A percentile compares a stretch with the other conserved stretches of the same genome.
These are phyloP conservation scores for Setaria viridis DNA, from an alignment of 202 grass and related monocot species.

Conservation along the genomic window DNA sequence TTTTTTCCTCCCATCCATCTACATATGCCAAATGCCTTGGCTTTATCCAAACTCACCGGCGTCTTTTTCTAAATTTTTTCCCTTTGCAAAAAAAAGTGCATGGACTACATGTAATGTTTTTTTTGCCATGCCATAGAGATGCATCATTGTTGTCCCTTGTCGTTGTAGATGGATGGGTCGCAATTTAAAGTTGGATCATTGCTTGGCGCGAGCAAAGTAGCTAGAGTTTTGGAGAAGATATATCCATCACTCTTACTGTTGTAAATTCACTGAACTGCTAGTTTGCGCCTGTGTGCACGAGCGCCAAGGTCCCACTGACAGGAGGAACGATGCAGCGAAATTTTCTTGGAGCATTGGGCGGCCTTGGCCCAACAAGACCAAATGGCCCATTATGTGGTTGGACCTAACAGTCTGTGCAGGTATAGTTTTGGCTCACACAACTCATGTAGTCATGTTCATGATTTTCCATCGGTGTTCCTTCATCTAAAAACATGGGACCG, in stretches of 20 bases:
- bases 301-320: too few relatives aligned
- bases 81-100: not conserved
- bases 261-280: not conserved
- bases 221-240: not conserved
- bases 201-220: too few relatives aligned
- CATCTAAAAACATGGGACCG: too few relatives aligned
- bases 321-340: too few relatives aligned
- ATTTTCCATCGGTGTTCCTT: too few relatives aligned
- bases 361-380: too few relatives aligned
- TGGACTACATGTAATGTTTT: not conserved
- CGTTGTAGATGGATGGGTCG: not conserved
- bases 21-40: conserved; percentile 3
- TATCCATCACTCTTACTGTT: not conserved
- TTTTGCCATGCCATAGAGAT: not conserved
- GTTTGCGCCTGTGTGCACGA: too few relatives aligned
- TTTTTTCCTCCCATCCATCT: not conserved
- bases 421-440: too few relatives aligned
- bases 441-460: too few relatives aligned
- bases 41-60: conserved; percentile 1
- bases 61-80: not conserved
- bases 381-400: too few relatives aligned
- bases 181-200: not conserved
- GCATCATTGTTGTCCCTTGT: not conserved
- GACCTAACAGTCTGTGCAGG: too few relatives aligned
- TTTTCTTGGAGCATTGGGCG: too few relatives aligned